Evolutionary conservation across 805 yeast genomes (phyloP), one percentile per base, ranked within the genome.

Genomic region (Metschnikowia dekortorum): DNA sequence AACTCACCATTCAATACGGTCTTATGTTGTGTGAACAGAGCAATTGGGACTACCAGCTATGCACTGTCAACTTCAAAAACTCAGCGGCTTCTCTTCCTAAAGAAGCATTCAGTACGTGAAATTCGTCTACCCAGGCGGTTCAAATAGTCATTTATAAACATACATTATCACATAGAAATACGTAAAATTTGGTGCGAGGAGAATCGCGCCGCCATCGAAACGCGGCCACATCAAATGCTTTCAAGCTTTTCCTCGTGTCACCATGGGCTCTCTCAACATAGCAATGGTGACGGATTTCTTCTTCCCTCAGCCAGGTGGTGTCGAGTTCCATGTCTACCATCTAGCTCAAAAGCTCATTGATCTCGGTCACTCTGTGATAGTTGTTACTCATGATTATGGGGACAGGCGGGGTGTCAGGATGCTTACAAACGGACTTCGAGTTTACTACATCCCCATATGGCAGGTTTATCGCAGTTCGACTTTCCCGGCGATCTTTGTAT

Each of bases 251-350:
- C 14, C 33, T 35, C 14, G 42, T 18, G 39, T 29, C 40, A 38
- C 7, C 43, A 48, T 44, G 48, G 35, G 39, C 13, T 39, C 47
- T 40, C 65, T 67, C 54, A 71, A 70, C 49, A 69, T 71, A 48
- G 78, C 78, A 7, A 91, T 94, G 97, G 88, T 91, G 4, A 87
- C 96, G 40, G 99, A 94, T 68, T 94, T 90, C 74, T 94, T 94
- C 80, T 94, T 87, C 69, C 99, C 99, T 9, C 99, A 94, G 64
- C 86, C 97, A 0, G 99, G 99, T 3, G 99, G 99, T 8, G 96
- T 94, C 1, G 99, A 94, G 66, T 83, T 92, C 54, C 99, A 94
- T 64, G 87, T 92, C 14, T 89, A 89, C 66, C 98, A 94, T 65
- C 69, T 94, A 26, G 84, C 98, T 0, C 95, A 89, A 66, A 82